A percentile compares a stretch with the other conserved stretches of the same genome.
Evolutionary conservation across 805 yeast genomes (phyloP).

Genomic region (Spathaspora passalidarum): DNA sequence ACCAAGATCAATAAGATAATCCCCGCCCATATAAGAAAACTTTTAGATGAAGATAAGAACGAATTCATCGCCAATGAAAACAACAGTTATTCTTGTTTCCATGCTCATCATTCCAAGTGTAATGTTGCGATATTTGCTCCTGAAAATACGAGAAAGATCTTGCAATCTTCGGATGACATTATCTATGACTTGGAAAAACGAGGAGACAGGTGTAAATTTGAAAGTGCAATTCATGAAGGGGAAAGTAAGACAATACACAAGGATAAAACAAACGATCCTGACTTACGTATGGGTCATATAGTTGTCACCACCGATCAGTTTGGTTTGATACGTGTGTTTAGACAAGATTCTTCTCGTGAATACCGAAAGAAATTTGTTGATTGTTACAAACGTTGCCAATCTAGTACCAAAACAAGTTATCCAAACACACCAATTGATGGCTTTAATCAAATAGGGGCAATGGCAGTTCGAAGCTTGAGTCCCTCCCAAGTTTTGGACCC

Average conservation of each 20-base stretch:
- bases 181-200: slow-evolving; percentile 57
- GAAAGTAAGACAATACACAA: neutral
- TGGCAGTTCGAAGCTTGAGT: slow-evolving; percentile 3
- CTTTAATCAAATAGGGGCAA: neutral
- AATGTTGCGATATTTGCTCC: slow-evolving; percentile 83
- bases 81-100: slow-evolving; percentile 64
- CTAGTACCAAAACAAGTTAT: neutral
- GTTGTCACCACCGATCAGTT: slow-evolving; percentile 73
- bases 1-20: slow-evolving; percentile 15
- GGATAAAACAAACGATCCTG: slow-evolving; percentile 4
- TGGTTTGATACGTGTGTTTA: slow-evolving; percentile 72
- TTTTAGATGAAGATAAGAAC: slow-evolving; percentile 21
- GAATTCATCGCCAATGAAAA: slow-evolving; percentile 46
- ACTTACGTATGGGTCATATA: slow-evolving; percentile 38
- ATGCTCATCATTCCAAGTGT: slow-evolving; percentile 71
- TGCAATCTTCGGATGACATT: slow-evolving; percentile 75
- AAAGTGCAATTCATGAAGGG: neutral
- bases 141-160: slow-evolving; percentile 53
- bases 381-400: slow-evolving; percentile 12
- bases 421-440: slow-evolving; percentile 3
- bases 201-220: slow-evolving; percentile 13
- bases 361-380: slow-evolving; percentile 23
- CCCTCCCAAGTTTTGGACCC: slow-evolving; percentile 1
- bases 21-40: slow-evolving; percentile 17
- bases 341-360: slow-evolving; percentile 69